Conservation (phyloP, 192 early-diverging fungal genomes). For the Kickxella alabastrina region DNA sequence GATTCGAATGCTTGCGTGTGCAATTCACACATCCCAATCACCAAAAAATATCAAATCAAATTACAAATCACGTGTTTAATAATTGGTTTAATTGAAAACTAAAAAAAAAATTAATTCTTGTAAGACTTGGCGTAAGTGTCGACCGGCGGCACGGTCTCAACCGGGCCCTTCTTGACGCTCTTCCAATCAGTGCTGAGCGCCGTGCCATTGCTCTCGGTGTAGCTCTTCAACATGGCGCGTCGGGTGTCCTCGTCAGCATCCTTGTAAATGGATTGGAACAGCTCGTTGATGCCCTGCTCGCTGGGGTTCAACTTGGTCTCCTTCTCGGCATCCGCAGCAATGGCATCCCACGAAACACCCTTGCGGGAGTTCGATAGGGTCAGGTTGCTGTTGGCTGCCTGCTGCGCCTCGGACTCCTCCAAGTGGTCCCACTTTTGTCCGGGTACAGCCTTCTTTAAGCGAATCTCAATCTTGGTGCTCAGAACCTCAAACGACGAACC, state of each 20-base stretch:
- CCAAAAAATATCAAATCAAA: too few species aligned
- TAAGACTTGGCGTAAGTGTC: conserved; percentile 86
- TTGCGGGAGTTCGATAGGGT: conserved; percentile 54
- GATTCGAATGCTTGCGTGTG: too few species aligned
- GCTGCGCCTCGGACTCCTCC: conserved; percentile 50
- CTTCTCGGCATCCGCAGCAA: conserved; percentile 70
- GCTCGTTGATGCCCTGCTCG: conserved; percentile 81
- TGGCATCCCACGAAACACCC: conserved; percentile 80
- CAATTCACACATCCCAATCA: too few species aligned
- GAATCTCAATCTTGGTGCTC: conserved; percentile 94
- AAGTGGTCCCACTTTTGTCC: conserved; percentile 85
- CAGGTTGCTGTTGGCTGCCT: conserved; percentile 29
- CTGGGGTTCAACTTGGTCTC: conserved; percentile 80
- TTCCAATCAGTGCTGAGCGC: conserved; percentile 93
- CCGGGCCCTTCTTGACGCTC: conserved; percentile 78
- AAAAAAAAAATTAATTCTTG: conserved; percentile 8
- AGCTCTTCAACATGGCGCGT: conserved; percentile 98
- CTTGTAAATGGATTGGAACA: conserved; percentile 92
- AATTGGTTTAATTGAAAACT: conserved; percentile 2
- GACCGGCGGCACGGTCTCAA: conserved; percentile 87
- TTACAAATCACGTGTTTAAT: too few species aligned
- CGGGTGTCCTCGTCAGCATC: conserved; percentile 84
- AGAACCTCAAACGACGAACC: conserved; percentile 73
- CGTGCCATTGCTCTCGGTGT: conserved; percentile 92
- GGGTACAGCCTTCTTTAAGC: conserved; percentile 68